phyloP scores from a whole-genome alignment of 2,329 filamentous ascomycete species.

The Penicillium paneum region DNA sequence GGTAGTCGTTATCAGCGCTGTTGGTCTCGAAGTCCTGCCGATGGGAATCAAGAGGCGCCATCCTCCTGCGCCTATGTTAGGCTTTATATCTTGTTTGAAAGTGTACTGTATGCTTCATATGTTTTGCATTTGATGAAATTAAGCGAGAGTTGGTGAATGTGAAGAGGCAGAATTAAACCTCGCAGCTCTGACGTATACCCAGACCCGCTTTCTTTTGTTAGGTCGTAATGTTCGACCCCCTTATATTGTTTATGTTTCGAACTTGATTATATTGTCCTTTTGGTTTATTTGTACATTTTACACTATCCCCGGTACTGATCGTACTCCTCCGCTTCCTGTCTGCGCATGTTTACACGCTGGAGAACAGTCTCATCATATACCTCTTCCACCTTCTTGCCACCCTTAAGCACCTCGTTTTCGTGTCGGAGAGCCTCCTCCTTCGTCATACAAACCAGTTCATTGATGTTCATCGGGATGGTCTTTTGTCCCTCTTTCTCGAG shows the following conservation, averaged over 20 bases:
- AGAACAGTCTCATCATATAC: slow-evolving; percentile 70
- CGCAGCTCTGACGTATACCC: slow-evolving; percentile 1
- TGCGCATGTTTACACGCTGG: slow-evolving; percentile 62
- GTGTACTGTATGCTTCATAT: not conserved
- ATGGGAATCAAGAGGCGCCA: not conserved
- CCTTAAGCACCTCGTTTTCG: slow-evolving; percentile 73
- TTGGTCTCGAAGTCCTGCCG: slow-evolving; percentile 29
- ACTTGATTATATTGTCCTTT: not conserved
- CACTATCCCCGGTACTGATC: slow-evolving; percentile 46
- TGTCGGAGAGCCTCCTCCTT: slow-evolving; percentile 82
- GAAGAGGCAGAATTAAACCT: not conserved
- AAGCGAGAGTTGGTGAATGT: not conserved
- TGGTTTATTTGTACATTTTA: not conserved
- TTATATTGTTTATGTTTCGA: not conserved
- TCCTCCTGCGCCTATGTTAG: not conserved
- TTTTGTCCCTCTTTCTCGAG: slow-evolving; percentile 68
- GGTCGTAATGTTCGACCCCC: not conserved
- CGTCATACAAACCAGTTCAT: slow-evolving; percentile 83
- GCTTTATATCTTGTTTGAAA: not conserved
- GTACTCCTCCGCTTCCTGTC: slow-evolving; percentile 63
- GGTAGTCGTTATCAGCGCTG: slow-evolving; percentile 20
- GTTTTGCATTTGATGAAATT: not conserved
- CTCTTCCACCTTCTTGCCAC: slow-evolving; percentile 63
- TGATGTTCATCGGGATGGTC: slow-evolving; percentile 63
- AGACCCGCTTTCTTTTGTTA: not conserved